A percentile compares a stretch with the other conserved stretches of the same genome.
phyloP scores from a whole-genome alignment of 2,329 filamentous ascomycete genomes.

The Ascomycota sp. region DNA sequence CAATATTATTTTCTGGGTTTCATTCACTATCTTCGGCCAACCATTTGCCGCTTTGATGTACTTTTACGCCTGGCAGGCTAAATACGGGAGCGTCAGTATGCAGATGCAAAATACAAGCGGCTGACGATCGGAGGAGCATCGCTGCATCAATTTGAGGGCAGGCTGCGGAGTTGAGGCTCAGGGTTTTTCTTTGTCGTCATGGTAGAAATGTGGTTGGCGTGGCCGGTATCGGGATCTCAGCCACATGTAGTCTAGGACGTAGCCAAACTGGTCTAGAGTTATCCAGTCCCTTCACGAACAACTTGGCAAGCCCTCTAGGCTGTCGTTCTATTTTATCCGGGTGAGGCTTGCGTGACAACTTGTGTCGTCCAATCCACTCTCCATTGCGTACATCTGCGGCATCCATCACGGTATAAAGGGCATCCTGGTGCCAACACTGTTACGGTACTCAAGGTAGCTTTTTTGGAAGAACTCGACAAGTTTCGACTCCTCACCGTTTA shows the following conservation, averaged over 20 bases:
- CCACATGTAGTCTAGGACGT: no score
- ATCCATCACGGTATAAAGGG: constrained; percentile 34
- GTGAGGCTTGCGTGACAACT: no score
- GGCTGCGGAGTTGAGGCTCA: no score
- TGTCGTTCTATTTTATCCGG: no score
- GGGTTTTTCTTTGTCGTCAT: no score
- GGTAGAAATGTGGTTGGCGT: no score
- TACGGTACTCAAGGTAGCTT: constrained; percentile 58
- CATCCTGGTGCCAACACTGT: constrained; percentile 55
- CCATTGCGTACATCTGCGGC: constrained; percentile 30
- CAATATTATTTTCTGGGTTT: constrained; percentile 91
- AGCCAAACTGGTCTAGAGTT: no score
- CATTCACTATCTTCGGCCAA: constrained; percentile 88
- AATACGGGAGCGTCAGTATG: constrained; percentile 67
- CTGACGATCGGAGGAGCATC: no score
- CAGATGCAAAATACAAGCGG: constrained; percentile 6
- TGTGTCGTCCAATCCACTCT: constrained; percentile 48
- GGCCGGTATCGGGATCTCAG: no score
- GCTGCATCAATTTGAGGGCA: no score
- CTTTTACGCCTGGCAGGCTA: constrained; percentile 97
- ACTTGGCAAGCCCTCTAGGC: no score
- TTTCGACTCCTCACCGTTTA: constrained; percentile 57
- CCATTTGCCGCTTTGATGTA: constrained; percentile 82
- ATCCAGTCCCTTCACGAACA: no score
- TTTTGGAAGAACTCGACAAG: constrained; percentile 67